phyloP scores from a whole-genome alignment of 495 filamentous ascomycete species.

The Penicillium coprophilum region DNA sequence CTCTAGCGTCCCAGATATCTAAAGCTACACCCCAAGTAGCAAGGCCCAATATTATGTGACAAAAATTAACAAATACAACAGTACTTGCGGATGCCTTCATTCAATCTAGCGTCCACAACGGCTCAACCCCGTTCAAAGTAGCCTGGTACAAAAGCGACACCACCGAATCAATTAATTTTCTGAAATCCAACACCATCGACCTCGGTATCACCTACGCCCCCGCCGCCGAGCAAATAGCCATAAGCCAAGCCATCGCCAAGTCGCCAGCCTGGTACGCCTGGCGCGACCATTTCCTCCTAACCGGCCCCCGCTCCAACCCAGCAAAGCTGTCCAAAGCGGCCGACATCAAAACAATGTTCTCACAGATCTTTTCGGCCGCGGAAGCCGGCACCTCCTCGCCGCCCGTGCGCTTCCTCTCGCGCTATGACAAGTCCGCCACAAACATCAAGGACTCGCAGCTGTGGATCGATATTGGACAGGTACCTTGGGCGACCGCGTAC shows the following conservation, averaged over 20 bases:
- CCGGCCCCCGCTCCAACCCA: constrained; percentile 35
- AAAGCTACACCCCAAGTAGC: neutral
- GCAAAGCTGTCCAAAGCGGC: constrained; percentile 21
- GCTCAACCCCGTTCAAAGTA: constrained; percentile 32
- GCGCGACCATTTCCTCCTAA: constrained; percentile 42
- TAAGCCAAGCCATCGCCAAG: constrained; percentile 33
- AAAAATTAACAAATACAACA: constrained; percentile 10
- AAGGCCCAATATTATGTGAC: neutral
- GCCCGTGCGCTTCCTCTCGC: constrained; percentile 38
- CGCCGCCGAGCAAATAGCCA: constrained; percentile 40
- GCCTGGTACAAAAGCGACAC: constrained; percentile 46
- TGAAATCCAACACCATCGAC: constrained; percentile 33
- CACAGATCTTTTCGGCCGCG: constrained; percentile 30
- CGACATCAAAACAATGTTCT: constrained; percentile 33
- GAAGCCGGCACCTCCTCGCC: constrained; percentile 18
- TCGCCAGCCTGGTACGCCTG: constrained; percentile 33
- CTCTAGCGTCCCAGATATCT: neutral
- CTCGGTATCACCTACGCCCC: constrained; percentile 45
- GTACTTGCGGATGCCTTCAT: constrained; percentile 42
- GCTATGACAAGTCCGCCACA: constrained; percentile 48
- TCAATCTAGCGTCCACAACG: constrained; percentile 26
- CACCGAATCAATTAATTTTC: constrained; percentile 41
- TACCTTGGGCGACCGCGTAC: constrained; percentile 50
- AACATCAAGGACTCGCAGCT: constrained; percentile 48
- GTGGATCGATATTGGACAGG: constrained; percentile 46